Evolutionary conservation across 2,329 filamentous ascomycete genomes (phyloP).

Genomic region (Neonectria coccinea): DNA sequence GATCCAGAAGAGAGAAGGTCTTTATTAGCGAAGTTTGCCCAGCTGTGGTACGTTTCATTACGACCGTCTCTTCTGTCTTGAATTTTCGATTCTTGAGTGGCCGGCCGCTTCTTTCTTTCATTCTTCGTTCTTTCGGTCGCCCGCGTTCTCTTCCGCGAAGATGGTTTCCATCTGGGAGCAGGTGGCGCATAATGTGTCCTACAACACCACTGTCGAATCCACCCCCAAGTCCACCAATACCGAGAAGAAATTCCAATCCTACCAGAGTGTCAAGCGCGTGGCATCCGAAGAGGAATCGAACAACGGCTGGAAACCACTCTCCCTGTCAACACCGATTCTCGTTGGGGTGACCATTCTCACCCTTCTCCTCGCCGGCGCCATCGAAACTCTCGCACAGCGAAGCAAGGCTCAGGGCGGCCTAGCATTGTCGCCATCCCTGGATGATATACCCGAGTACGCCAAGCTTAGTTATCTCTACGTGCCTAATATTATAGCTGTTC

Average conservation of each 20-base stretch:
- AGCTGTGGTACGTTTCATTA: not conserved
- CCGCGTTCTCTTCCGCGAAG: not conserved
- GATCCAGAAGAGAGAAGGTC: not conserved
- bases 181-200: constrained; percentile 17
- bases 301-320: constrained; percentile 41
- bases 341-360: constrained; percentile 51
- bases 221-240: constrained; percentile 6
- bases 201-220: constrained; percentile 13
- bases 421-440: constrained; percentile 35
- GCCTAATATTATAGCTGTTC: constrained; percentile 65
- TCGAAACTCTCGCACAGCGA: constrained; percentile 58
- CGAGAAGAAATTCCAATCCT: constrained; percentile 12
- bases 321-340: constrained; percentile 51
- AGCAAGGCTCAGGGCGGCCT: constrained; percentile 58
- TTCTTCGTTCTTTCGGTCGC: not conserved
- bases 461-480: constrained; percentile 61
- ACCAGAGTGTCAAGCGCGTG: not conserved
- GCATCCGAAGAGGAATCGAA: accelerated
- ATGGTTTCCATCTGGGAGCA: constrained; percentile 22
- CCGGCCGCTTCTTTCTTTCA: not conserved
- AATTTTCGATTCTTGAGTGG: not conserved
- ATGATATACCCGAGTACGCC: constrained; percentile 51
- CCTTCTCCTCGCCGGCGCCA: constrained; percentile 53
- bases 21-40: not conserved
- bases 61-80: not conserved